A percentile compares a stretch with the other conserved stretches of the same genome.
phyloP scores from a whole-genome alignment of 805 yeast genomes.

The Suhomyces vadensis region DNA sequence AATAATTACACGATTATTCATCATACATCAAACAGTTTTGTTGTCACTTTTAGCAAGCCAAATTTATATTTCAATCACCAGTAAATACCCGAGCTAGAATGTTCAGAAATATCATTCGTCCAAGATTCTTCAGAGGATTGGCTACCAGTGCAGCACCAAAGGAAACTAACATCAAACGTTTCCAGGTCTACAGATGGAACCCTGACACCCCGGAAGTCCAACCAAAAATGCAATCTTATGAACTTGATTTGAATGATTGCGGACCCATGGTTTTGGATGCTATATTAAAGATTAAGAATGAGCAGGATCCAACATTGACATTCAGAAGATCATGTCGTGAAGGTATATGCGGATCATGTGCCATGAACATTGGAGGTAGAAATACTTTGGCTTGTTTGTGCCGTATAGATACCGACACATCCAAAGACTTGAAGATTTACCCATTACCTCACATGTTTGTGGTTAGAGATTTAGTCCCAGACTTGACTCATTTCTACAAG shows the following conservation, averaged over 20 bases:
- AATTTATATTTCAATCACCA: neutral
- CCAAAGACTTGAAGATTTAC: conserved; percentile 81
- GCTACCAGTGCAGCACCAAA: conserved; percentile 54
- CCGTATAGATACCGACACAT: conserved; percentile 78
- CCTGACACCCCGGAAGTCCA: conserved; percentile 94
- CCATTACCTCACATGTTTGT: conserved; percentile 98
- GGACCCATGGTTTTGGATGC: conserved; percentile 99
- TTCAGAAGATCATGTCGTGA: conserved; percentile 99
- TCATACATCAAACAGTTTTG: neutral
- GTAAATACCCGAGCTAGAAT: conserved; percentile 10
- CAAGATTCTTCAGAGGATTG: conserved; percentile 29
- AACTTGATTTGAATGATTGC: conserved; percentile 83
- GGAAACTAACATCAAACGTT: conserved; percentile 64
- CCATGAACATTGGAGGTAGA: conserved; percentile 98
- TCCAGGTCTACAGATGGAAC: conserved; percentile 96
- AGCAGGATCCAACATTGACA: conserved; percentile 92
- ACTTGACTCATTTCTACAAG: conserved; percentile 94
- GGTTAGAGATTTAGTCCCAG: conserved; percentile 96
- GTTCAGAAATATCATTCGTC: conserved; percentile 23
- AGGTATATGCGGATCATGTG: conserved; percentile 99
- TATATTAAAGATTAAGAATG: conserved; percentile 89
- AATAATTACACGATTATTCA: neutral
- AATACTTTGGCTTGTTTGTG: conserved; percentile 97
- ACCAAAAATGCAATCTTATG: conserved; percentile 81
- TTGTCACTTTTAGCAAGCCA: neutral